Conservation (phyloP, 176 grass and related monocot genomes). For the Alloteropsis semialata region DNA sequence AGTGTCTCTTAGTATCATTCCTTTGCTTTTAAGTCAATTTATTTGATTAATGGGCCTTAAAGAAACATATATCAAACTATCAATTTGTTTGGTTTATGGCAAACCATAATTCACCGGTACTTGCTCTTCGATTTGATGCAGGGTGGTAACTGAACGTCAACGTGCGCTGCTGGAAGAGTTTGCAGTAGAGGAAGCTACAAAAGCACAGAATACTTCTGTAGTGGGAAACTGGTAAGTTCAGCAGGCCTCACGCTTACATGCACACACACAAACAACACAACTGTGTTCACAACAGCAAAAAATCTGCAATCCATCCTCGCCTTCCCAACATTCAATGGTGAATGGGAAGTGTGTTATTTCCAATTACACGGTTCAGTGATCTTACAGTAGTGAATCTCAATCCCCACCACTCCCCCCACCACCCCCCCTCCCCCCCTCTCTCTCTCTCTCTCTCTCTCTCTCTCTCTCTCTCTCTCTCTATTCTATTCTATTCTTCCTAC, state of each 20-base stretch:
- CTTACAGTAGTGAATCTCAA: neutral
- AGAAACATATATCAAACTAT: neutral
- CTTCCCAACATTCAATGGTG: neutral
- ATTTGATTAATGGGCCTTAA: constrained; percentile 4
- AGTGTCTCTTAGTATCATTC: neutral
- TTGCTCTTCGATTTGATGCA: constrained; percentile 23
- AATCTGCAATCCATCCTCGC: neutral
- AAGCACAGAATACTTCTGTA: constrained; percentile 55
- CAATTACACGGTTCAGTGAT: neutral
- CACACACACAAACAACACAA: neutral
- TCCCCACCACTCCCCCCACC: too few relatives aligned
- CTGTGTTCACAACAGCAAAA: neutral
- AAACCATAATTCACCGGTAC: neutral
- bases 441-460: too few relatives aligned
- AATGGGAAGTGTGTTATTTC: neutral
- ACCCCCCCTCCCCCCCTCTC: too few relatives aligned
- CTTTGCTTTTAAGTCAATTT: neutral
- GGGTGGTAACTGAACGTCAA: constrained; percentile 79
- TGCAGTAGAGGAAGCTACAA: constrained; percentile 67
- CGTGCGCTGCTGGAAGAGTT: constrained; percentile 87
- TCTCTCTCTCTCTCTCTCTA: too few relatives aligned
- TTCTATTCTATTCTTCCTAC: neutral
- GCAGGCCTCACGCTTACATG: neutral
- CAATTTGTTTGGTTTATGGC: neutral
- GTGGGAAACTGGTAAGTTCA: constrained; percentile 68